Evolutionary conservation across 495 filamentous ascomycete species (phyloP), one percentile per base, ranked within the genome.

Genomic region (Podospora tetraspora): DNA sequence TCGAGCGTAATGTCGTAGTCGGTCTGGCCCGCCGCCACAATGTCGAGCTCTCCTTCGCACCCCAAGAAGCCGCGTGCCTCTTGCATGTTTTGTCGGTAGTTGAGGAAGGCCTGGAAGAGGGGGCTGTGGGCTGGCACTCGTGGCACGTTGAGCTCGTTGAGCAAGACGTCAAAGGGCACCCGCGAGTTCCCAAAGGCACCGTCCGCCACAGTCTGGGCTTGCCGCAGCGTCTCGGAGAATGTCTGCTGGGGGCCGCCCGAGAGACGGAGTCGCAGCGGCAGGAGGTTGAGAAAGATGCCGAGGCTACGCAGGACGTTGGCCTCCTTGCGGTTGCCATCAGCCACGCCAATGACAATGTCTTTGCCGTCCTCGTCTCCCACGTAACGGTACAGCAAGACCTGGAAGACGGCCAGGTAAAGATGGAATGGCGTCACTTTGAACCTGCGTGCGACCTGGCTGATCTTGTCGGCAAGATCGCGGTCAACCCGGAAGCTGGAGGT

Each of bases 241-340:
- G 16, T 52, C 9, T 62, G 52, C 13, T 59, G 27, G 19, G 16
- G 0, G 6, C 30, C 29, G 1, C 25, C 13, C 25, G 60, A 13
- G 19, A 66, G 63, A 19, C 52, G 67, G 71, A 84, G 79, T 2
- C 73, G 75, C 3, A 87, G 32, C 0, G 85, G 76, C 0, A 88
- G 73, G 2, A 86, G 65, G 63, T 89, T 86, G 10, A 85, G 59
- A 37, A 77, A 82, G 30, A 79, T 64, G 10, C 86, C 81, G 19
- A 87, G 69, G 13, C 66, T 81, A 4, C 62, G n/a, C 29, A 62
- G 21, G 60, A 62, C 60, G 29, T 62, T 52, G 19, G 12, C 59
- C 1, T 77, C 70, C 3, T 10, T 70, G 6, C 83, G 77, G 61
- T 81, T 79, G 19, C 70, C 78, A 68, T 84, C 83, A 9, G 74